phyloP scores from a whole-genome alignment of 2,329 filamentous ascomycete species.

The Xylariaceae sp. region DNA sequence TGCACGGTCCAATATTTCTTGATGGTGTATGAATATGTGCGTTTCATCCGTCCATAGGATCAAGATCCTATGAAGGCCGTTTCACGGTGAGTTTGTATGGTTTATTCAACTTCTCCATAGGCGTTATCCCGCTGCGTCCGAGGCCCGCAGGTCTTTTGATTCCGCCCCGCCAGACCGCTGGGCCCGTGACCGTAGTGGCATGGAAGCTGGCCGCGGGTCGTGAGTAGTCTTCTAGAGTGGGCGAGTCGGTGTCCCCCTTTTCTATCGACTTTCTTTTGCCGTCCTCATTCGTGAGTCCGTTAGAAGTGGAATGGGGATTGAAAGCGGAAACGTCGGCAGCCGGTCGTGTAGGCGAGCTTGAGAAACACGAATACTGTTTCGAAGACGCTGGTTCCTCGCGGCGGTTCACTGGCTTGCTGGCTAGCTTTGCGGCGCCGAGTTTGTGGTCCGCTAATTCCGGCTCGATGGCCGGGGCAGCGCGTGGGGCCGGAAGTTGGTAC shows the following conservation, averaged over 20 bases:
- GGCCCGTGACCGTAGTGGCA: conserved; percentile 54
- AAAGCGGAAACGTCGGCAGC: conserved; percentile 5
- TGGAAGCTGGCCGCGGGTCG: conserved; percentile 56
- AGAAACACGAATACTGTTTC: conserved; percentile 62
- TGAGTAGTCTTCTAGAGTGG: conserved; percentile 43
- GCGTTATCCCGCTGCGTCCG: conserved; percentile 50
- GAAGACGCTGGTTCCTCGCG: conserved; percentile 15
- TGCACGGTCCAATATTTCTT: neutral
- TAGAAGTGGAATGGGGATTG: neutral
- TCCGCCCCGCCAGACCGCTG: conserved; percentile 40
- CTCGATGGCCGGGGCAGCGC: conserved; percentile 36
- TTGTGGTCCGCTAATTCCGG: conserved; percentile 46
- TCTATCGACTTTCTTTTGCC: conserved; percentile 30
- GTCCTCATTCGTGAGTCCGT: neutral
- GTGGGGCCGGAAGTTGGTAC: conserved; percentile 14
- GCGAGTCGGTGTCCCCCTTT: conserved; percentile 38
- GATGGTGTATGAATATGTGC: neutral
- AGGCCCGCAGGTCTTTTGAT: conserved; percentile 54
- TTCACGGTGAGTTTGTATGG: conserved; percentile 65
- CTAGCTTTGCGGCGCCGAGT: conserved; percentile 46
- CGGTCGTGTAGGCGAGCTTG: conserved; percentile 56
- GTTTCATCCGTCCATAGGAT: too few species aligned
- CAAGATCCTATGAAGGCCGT: conserved; percentile 41
- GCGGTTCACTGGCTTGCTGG: conserved; percentile 40
- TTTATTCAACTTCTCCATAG: conserved; percentile 57